phyloP scores from a whole-genome alignment of 83 land plant genomes.

The Diphasiastrum complanatum region DNA sequence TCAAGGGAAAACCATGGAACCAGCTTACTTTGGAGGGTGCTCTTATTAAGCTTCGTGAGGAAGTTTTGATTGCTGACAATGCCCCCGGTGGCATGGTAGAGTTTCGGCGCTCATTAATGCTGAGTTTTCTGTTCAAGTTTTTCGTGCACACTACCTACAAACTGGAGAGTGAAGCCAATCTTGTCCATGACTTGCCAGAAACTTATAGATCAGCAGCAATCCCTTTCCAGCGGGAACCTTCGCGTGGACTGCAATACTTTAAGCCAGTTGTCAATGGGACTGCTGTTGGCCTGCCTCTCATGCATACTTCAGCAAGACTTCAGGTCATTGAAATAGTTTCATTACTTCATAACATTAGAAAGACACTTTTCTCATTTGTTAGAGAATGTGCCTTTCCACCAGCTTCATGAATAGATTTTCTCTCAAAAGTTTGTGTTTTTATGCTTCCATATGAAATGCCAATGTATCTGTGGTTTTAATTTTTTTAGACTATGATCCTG shows the following conservation, averaged over 20 bases:
- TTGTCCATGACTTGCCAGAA: slow-evolving; percentile 35
- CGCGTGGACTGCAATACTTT: slow-evolving; percentile 58
- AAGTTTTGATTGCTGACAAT: slow-evolving; percentile 56
- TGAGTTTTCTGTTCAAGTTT: slow-evolving; percentile 92
- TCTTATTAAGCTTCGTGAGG: slow-evolving; percentile 42
- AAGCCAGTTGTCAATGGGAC: slow-evolving; percentile 48
- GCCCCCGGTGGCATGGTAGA: slow-evolving; percentile 99
- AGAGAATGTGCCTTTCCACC: too few relatives aligned
- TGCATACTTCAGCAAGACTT: slow-evolving; percentile 72
- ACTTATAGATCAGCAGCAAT: slow-evolving; percentile 61
- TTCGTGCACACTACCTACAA: slow-evolving; percentile 55
- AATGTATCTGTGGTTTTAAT: too few relatives aligned
- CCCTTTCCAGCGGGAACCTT: slow-evolving; percentile 37
- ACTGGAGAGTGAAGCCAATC: slow-evolving; percentile 41
- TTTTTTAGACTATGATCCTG: too few relatives aligned
- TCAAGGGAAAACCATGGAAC: slow-evolving; percentile 66
- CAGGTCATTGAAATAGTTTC: too few relatives aligned
- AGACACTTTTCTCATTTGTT: too few relatives aligned
- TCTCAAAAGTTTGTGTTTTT: too few relatives aligned
- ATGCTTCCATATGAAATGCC: too few relatives aligned
- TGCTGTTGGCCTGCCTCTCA: slow-evolving; percentile 68
- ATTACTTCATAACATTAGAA: too few relatives aligned
- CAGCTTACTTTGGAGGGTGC: slow-evolving; percentile 42
- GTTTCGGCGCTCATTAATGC: slow-evolving; percentile 65
- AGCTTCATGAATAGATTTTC: too few relatives aligned